phyloP scores from a whole-genome alignment of 352 stramenopile species.

The Pythium diclinum region DNA sequence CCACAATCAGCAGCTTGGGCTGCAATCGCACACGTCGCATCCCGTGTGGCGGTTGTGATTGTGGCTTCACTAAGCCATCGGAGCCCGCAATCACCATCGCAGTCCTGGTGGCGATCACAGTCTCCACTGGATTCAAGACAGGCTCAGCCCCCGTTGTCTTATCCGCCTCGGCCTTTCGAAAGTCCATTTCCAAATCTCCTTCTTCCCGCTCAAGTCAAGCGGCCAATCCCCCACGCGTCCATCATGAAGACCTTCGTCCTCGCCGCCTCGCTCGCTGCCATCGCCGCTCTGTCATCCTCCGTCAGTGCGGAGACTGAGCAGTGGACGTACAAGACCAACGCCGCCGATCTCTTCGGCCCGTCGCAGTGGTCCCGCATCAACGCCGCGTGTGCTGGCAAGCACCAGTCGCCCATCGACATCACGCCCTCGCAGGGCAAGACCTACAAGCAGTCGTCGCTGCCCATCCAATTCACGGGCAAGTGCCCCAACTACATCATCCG shows the following conservation, averaged over 20 bases:
- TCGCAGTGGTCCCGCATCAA: not conserved
- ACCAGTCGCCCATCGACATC: slow-evolving; percentile 17
- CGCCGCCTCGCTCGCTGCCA: not conserved
- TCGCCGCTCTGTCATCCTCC: not conserved
- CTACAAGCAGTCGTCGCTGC: slow-evolving; percentile 1
- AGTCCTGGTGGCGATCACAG: not conserved
- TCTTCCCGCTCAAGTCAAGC: not conserved
- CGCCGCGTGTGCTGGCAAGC: slow-evolving; percentile 4
- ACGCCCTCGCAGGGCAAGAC: not conserved
- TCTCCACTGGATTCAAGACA: not conserved
- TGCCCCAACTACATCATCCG: slow-evolving; percentile 9
- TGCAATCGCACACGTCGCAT: not conserved
- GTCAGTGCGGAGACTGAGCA: not conserved
- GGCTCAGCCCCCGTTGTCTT: not conserved
- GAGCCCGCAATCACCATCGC: not conserved
- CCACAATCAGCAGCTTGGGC: not conserved
- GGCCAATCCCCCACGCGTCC: not conserved
- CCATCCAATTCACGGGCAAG: slow-evolving; percentile 9
- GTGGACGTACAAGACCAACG: slow-evolving; percentile 8
- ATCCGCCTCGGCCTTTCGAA: not conserved
- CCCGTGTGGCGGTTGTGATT: not conserved
- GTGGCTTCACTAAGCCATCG: not conserved
- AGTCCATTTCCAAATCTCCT: slow-evolving; percentile 5
- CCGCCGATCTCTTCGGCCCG: not conserved
- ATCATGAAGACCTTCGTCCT: slow-evolving; percentile 9